Conservation (phyloP, 805 yeast genomes). For the Dipodascopsis tothii region DNA sequence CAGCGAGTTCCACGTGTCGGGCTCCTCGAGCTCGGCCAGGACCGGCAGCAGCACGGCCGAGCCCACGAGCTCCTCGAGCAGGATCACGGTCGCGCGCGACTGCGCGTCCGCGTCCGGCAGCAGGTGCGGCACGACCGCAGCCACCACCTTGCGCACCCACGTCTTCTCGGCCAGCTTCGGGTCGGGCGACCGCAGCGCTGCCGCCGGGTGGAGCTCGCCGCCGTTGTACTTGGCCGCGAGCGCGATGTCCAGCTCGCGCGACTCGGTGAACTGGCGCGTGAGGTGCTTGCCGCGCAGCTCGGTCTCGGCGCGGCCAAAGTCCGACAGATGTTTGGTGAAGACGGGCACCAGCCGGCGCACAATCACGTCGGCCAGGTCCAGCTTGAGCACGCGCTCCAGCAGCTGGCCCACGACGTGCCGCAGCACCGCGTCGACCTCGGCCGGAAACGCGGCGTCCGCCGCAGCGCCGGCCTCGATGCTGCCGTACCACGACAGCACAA, state of each 20-base stretch:
- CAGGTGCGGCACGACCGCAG: slow-evolving; percentile 42
- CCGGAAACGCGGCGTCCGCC: slow-evolving; percentile 35
- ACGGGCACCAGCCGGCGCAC: slow-evolving; percentile 57
- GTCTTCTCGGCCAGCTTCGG: slow-evolving; percentile 39
- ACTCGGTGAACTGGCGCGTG: slow-evolving; percentile 29
- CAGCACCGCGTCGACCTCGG: slow-evolving; percentile 41
- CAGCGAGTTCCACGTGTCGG: slow-evolving; percentile 68
- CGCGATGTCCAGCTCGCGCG: slow-evolving; percentile 36
- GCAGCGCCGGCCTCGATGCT: slow-evolving; percentile 37
- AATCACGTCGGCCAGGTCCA: slow-evolving; percentile 52
- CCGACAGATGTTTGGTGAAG: slow-evolving; percentile 54
- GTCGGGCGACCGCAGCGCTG: slow-evolving; percentile 35
- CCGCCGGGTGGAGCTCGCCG: slow-evolving; percentile 55
- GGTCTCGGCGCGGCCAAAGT: slow-evolving; percentile 41
- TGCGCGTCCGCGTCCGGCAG: slow-evolving; percentile 38
- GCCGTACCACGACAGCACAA: slow-evolving; percentile 50
- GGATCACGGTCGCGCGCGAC: slow-evolving; percentile 42
- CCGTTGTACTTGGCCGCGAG: slow-evolving; percentile 41
- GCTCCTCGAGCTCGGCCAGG: slow-evolving; percentile 48
- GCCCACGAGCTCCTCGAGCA: slow-evolving; percentile 58
- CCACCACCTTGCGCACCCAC: slow-evolving; percentile 42
- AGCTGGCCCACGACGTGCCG: slow-evolving; percentile 38
- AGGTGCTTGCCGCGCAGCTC: slow-evolving; percentile 26
- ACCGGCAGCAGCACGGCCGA: slow-evolving; percentile 51
- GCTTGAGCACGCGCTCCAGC: slow-evolving; percentile 35